phyloP scores from a whole-genome alignment of 108 stramenopile genomes.

The Chaetoceros muelleri region DNA sequence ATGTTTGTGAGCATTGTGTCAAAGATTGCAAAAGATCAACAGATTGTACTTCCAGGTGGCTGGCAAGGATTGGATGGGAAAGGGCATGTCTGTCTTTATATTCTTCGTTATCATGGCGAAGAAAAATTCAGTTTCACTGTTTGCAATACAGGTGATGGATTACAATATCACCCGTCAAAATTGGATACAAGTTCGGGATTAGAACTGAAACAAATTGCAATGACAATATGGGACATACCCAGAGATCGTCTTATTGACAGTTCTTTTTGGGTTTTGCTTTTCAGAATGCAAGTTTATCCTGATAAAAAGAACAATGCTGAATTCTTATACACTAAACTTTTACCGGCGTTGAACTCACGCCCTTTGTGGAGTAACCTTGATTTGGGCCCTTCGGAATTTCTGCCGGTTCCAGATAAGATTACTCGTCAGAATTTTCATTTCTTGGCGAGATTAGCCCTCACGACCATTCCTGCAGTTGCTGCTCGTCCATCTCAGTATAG shows the following conservation, averaged over 20 bases:
- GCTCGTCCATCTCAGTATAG: constrained; percentile 53
- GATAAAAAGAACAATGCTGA: constrained; percentile 66
- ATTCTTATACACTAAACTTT: constrained; percentile 75
- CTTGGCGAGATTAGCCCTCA: constrained; percentile 64
- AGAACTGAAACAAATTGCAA: constrained; percentile 70
- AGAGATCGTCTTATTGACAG: constrained; percentile 58
- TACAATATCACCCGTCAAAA: constrained; percentile 77
- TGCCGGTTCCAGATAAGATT: constrained; percentile 44
- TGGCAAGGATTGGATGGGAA: constrained; percentile 73
- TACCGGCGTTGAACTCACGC: constrained; percentile 69
- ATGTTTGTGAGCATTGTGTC: constrained; percentile 74
- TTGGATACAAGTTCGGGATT: constrained; percentile 73
- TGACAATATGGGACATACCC: constrained; percentile 85
- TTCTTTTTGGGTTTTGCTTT: constrained; percentile 82
- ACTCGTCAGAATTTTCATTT: constrained; percentile 63
- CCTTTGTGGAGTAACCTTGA: constrained; percentile 76
- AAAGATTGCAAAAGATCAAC: constrained; percentile 63
- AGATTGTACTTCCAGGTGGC: constrained; percentile 81
- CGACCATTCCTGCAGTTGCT: constrained; percentile 52
- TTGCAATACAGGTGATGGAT: constrained; percentile 78
- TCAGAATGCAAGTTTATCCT: constrained; percentile 88
- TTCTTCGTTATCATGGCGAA: constrained; percentile 59
- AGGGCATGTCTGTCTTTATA: constrained; percentile 71
- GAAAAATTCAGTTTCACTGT: constrained; percentile 77
- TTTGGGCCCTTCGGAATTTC: constrained; percentile 64